Evolutionary conservation across 139 green algal genomes (phyloP).

Genomic region (Raphidocelis subcapitata): DNA sequence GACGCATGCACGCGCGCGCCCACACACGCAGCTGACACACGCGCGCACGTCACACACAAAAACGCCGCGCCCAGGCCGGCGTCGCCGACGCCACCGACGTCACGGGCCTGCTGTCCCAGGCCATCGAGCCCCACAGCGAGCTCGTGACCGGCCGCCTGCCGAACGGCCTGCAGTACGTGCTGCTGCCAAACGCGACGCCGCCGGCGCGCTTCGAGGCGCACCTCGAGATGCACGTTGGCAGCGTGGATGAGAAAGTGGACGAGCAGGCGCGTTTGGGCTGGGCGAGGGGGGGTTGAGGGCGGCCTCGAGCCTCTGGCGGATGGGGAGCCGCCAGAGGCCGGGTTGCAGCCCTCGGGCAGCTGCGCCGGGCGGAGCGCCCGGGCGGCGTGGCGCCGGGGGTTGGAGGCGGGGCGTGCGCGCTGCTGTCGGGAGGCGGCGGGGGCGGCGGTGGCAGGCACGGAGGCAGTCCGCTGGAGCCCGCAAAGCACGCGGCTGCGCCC

Average conservation of each 20-base stretch:
- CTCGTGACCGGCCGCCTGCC: conserved; percentile 65
- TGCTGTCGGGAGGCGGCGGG: no score
- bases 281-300: no score
- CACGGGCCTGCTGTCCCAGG: conserved; percentile 28
- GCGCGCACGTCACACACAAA: background rate
- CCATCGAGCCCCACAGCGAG: conserved; percentile 44
- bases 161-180: conserved; percentile 93
- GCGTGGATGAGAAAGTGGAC: conserved; percentile 75
- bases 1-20: background rate
- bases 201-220: conserved; percentile 93
- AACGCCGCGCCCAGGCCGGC: background rate
- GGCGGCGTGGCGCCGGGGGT: no score
- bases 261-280: conserved; percentile 32
- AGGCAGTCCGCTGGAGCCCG: no score
- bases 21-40: background rate
- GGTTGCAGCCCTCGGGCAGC: no score
- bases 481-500: no score
- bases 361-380: background rate
- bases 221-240: conserved; percentile 86
- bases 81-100: background rate
- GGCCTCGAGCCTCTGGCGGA: no score
- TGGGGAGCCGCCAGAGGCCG: no score
- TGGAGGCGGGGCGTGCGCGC: no score
- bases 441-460: no score
- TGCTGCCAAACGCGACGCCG: conserved; percentile 93